phyloP scores from a whole-genome alignment of 2,329 filamentous ascomycete genomes.

The Cordyceps javanica region DNA sequence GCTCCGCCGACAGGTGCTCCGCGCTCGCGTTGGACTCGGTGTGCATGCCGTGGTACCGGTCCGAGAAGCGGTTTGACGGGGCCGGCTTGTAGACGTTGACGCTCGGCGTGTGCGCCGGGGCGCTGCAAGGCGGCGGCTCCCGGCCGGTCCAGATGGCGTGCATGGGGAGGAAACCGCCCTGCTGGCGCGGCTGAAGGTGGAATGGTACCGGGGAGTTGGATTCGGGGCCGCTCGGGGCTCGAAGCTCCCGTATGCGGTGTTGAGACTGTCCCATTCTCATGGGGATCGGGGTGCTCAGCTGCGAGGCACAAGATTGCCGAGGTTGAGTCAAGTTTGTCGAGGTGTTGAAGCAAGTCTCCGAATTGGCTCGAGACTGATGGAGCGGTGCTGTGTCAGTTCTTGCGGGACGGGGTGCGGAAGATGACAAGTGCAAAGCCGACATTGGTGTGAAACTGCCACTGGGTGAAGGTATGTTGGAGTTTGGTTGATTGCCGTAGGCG shows the following conservation, averaged over 20 bases:
- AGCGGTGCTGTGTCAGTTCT: background rate
- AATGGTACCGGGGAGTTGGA: background rate
- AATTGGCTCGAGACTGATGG: background rate
- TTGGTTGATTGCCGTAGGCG: background rate
- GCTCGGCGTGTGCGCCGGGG: background rate
- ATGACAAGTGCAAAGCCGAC: background rate
- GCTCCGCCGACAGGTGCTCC: conserved; percentile 22
- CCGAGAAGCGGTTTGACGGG: conserved; percentile 23
- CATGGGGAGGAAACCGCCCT: conserved; percentile 5
- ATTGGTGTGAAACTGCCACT: background rate
- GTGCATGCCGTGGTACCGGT: conserved; percentile 32
- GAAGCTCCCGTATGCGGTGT: too few relatives aligned
- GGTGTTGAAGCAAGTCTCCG: background rate
- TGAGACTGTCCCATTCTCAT: background rate
- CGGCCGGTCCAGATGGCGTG: background rate
- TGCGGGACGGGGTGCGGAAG: background rate
- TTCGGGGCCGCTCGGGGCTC: background rate
- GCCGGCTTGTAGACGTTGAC: background rate
- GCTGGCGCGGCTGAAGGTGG: background rate
- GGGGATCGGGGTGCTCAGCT: background rate
- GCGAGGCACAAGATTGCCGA: background rate
- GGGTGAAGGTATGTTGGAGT: background rate
- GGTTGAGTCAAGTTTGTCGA: background rate
- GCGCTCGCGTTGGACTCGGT: conserved; percentile 30
- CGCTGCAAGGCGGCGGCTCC: background rate